A percentile compares a stretch with the other conserved stretches of the same genome.
Conservation (phyloP, 768 basidiomycete genomes). For the Phaffia tasmanica region DNA sequence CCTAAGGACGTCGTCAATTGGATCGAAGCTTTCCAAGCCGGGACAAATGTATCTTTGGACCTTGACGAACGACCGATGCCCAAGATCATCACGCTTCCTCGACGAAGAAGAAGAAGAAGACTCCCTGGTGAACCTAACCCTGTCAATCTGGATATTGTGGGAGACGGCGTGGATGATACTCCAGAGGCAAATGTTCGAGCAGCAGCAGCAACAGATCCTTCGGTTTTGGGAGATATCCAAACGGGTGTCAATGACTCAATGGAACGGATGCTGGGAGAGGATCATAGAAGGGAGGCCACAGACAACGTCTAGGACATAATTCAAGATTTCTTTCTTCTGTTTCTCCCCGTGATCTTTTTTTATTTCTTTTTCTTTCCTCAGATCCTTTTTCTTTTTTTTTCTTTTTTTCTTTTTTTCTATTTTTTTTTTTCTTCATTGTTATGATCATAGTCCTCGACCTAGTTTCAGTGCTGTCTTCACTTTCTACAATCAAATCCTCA, state of each 20-base stretch:
- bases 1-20: slow-evolving; percentile 78
- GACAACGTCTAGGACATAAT: background rate
- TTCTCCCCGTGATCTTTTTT: background rate
- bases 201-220: slow-evolving; percentile 13
- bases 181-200: slow-evolving; percentile 24
- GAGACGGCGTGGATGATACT: slow-evolving; percentile 12
- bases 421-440: background rate
- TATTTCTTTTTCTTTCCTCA: slow-evolving; percentile 1
- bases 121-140: background rate
- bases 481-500: no score
- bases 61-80: slow-evolving; percentile 88
- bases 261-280: slow-evolving; percentile 23
- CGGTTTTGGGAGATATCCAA: background rate
- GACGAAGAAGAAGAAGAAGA: slow-evolving; percentile 19
- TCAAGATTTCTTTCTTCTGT: background rate
- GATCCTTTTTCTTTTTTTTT: background rate
- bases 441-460: background rate
- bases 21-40: slow-evolving; percentile 83
- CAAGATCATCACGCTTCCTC: slow-evolving; percentile 45
- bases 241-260: slow-evolving; percentile 10
- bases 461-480: no score
- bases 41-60: slow-evolving; percentile 81
- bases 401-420: background rate
- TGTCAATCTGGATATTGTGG: slow-evolving; percentile 1
- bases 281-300: background rate